These are phyloP conservation scores for Pseudopithomyces chartarum DNA, from an alignment of 2,329 filamentous ascomycete species.

Conservation along the genomic window DNA sequence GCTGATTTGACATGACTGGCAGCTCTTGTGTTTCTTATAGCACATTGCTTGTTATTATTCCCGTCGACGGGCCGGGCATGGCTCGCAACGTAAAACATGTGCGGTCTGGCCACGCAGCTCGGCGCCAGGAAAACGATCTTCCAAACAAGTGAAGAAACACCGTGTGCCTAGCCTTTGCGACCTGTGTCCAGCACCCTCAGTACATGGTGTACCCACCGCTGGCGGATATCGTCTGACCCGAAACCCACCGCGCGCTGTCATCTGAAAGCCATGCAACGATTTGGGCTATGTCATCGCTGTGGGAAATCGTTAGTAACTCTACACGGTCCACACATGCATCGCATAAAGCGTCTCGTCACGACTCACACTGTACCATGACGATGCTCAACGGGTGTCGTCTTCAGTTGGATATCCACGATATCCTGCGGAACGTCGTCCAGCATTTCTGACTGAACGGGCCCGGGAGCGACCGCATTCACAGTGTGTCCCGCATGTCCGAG, in stretches of 20 bases:
- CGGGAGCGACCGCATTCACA: constrained; percentile 65
- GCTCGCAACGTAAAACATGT: constrained; percentile 31
- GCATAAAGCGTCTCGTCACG: not conserved
- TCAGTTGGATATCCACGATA: constrained; percentile 56
- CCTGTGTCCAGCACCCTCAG: constrained; percentile 11
- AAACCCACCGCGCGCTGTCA: constrained; percentile 48
- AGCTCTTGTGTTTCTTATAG: not conserved
- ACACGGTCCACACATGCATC: not conserved
- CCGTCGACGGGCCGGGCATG: constrained; percentile 8
- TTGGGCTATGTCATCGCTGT: constrained; percentile 59
- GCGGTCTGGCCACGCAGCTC: constrained; percentile 32
- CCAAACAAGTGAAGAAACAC: constrained; percentile 25
- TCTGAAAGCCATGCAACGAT: constrained; percentile 62
- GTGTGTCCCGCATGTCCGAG: constrained; percentile 62
- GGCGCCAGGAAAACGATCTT: constrained; percentile 19
- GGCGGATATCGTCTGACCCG: constrained; percentile 61
- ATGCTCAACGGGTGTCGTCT: constrained; percentile 57
- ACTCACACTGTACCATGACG: constrained; percentile 51
- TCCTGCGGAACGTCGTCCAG: constrained; percentile 57
- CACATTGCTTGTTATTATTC: not conserved
- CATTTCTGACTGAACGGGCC: constrained; percentile 64
- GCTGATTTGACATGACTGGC: not conserved
- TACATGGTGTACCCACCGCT: constrained; percentile 54
- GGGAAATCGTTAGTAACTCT: constrained; percentile 1
- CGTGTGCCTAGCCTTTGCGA: not conserved